Evolutionary conservation across 106 monocot species (phyloP).

Genomic region (Ottelia alismoides): DNA sequence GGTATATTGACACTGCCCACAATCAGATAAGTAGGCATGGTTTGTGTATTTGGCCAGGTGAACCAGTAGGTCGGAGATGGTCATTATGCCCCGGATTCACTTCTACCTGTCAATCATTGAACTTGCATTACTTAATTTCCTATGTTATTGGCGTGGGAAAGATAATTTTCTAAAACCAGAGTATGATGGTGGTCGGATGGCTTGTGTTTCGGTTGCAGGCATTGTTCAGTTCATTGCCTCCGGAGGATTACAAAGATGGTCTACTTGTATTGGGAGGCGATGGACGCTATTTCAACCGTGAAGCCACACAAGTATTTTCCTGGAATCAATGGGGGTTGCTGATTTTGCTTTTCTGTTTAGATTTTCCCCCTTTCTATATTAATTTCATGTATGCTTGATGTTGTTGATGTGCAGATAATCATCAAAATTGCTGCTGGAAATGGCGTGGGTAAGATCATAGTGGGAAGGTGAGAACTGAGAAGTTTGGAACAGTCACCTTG

Average conservation of each 20-base stretch:
- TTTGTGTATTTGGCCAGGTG: too few species aligned
- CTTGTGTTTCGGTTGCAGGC: too few species aligned
- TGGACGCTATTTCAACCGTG: slow-evolving; percentile 92
- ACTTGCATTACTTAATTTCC: too few species aligned
- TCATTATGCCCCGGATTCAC: too few species aligned
- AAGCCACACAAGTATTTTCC: slow-evolving; percentile 73
- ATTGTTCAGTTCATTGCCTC: slow-evolving; percentile 73
- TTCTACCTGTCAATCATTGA: too few species aligned
- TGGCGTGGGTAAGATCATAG: slow-evolving; percentile 86
- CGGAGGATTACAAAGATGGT: slow-evolving; percentile 69
- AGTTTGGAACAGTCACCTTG: too few species aligned
- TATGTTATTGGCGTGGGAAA: too few species aligned
- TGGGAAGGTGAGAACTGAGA: slow-evolving; percentile 88
- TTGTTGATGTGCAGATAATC: slow-evolving; percentile 50
- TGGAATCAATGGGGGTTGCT: not conserved
- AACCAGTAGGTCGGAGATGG: too few species aligned
- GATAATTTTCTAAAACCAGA: too few species aligned
- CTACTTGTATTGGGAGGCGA: slow-evolving; percentile 87
- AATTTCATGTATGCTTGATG: not conserved
- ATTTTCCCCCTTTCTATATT: not conserved
- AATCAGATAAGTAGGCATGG: too few species aligned
- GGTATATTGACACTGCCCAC: too few species aligned
- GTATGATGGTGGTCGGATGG: too few species aligned
- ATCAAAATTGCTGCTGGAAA: slow-evolving; percentile 97
- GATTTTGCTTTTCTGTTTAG: not conserved